phyloP scores from a whole-genome alignment of 108 stramenopile species.

The Chaetoceros muelleri region DNA sequence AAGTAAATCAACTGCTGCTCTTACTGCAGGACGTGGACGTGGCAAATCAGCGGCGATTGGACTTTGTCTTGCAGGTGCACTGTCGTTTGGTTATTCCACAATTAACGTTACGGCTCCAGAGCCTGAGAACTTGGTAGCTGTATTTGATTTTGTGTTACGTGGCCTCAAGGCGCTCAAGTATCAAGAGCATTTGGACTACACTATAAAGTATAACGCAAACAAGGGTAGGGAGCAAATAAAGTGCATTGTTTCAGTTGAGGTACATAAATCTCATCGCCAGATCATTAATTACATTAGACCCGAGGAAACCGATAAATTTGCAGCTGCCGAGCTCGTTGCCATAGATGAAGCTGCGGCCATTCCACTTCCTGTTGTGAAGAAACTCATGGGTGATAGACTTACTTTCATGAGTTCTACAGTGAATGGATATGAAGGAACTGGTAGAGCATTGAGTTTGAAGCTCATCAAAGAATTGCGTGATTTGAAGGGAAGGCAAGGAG shows the following conservation, averaged over 20 bases:
- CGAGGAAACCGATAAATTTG: slow-evolving; percentile 78
- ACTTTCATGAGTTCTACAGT: slow-evolving; percentile 95
- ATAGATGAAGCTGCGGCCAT: slow-evolving; percentile 99
- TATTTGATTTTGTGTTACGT: slow-evolving; percentile 92
- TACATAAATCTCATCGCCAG: slow-evolving; percentile 88
- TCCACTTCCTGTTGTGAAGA: slow-evolving; percentile 90
- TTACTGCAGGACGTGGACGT: slow-evolving; percentile 89
- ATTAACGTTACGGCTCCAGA: slow-evolving; percentile 94
- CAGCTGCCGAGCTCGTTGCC: slow-evolving; percentile 92
- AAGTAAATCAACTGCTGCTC: slow-evolving; percentile 43
- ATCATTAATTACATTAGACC: slow-evolving; percentile 87
- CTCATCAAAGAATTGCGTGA: slow-evolving; percentile 92
- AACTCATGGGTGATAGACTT: slow-evolving; percentile 72
- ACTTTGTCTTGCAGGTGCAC: slow-evolving; percentile 90
- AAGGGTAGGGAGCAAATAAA: slow-evolving; percentile 71
- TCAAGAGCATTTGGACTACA: slow-evolving; percentile 96
- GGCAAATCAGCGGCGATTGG: slow-evolving; percentile 99
- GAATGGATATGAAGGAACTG: slow-evolving; percentile 99
- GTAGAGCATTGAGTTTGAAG: slow-evolving; percentile 93
- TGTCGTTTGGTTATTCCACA: slow-evolving; percentile 91
- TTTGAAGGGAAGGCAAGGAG: slow-evolving; percentile 36
- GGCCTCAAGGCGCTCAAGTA: slow-evolving; percentile 94
- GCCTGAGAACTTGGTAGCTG: slow-evolving; percentile 94
- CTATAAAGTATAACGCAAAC: slow-evolving; percentile 63
- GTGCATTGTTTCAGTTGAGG: slow-evolving; percentile 76